phyloP scores from a whole-genome alignment of 768 basidiomycete genomes.

The Kwoniella newhampshirensis region DNA sequence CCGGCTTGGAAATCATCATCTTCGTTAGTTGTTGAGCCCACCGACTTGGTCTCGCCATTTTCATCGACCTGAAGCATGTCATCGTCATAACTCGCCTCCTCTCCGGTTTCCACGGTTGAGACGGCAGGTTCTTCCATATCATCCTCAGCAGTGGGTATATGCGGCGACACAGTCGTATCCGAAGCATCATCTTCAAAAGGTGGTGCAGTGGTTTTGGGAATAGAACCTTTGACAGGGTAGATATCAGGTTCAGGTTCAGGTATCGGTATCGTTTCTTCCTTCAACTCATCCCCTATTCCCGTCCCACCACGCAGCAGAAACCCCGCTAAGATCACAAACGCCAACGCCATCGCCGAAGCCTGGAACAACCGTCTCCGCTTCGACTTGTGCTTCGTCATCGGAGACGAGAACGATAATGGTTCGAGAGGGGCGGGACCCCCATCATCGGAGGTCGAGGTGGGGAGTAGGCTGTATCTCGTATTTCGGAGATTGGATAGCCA shows the following conservation, averaged over 20 bases:
- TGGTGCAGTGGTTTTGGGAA: no score
- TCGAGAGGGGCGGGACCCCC: not conserved
- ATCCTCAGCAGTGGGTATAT: no score
- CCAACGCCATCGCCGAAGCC: conserved; percentile 2
- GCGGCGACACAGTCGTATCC: no score
- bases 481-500: conserved; percentile 12
- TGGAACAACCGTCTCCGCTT: conserved; percentile 9
- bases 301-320: not conserved
- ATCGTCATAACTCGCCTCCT: not conserved
- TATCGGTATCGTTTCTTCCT: no score
- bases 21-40: not conserved
- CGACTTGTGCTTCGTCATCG: no score
- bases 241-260: no score
- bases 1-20: not conserved
- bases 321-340: conserved; percentile 1
- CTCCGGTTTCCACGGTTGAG: not conserved
- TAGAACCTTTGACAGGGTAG: no score
- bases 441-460: not conserved
- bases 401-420: not conserved
- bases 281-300: no score
- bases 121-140: no score
- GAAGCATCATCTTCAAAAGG: no score
- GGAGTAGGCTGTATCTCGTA: conserved; percentile 12
- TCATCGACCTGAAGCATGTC: not conserved
- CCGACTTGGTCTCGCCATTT: not conserved